Evolutionary conservation across 345 rosid genomes (phyloP).

Genomic region (Gossypium australe): DNA sequence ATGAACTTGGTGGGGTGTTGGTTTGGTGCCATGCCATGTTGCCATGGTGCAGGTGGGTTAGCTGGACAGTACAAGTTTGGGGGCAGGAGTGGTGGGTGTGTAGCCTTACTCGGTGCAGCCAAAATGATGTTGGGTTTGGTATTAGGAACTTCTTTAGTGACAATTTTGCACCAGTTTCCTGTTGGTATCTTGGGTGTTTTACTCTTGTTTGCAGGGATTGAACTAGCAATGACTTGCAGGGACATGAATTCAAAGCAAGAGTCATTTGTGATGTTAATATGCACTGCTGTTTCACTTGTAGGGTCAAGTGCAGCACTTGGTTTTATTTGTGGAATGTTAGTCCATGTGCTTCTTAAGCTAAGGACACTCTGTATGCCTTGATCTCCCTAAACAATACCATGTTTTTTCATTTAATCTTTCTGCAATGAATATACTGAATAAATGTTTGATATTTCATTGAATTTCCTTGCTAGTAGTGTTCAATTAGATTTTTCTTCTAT

Average conservation of each 20-base stretch:
- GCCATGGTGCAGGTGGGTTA: conserved; percentile 85
- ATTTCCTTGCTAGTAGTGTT: neutral
- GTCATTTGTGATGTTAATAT: conserved; percentile 63
- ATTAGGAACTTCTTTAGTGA: conserved; percentile 61
- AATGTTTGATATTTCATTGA: neutral
- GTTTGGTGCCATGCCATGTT: conserved; percentile 92
- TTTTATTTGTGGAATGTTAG: conserved; percentile 56
- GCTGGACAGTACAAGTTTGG: conserved; percentile 93
- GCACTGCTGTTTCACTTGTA: conserved; percentile 56
- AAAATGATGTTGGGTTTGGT: conserved; percentile 60
- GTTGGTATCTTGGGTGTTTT: conserved; percentile 72
- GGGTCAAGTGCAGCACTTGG: conserved; percentile 85
- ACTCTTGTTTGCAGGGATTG: conserved; percentile 73
- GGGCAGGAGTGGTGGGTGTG: conserved; percentile 87
- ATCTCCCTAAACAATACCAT: neutral
- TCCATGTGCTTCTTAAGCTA: conserved; percentile 47
- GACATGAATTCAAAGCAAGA: conserved; percentile 80
- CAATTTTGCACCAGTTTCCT: conserved; percentile 59
- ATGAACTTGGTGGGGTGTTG: conserved; percentile 88
- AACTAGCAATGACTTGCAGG: conserved; percentile 69
- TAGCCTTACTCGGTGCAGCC: conserved; percentile 58
- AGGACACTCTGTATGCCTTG: conserved; percentile 18
- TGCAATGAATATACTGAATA: neutral
- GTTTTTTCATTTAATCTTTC: neutral
- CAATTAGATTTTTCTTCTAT: neutral